Percentiles rank a stretch among this genome's conserved stretches.
phyloP scores from a whole-genome alignment of 371 early-diverging fungal species.

The Sporodiniella umbellata region DNA sequence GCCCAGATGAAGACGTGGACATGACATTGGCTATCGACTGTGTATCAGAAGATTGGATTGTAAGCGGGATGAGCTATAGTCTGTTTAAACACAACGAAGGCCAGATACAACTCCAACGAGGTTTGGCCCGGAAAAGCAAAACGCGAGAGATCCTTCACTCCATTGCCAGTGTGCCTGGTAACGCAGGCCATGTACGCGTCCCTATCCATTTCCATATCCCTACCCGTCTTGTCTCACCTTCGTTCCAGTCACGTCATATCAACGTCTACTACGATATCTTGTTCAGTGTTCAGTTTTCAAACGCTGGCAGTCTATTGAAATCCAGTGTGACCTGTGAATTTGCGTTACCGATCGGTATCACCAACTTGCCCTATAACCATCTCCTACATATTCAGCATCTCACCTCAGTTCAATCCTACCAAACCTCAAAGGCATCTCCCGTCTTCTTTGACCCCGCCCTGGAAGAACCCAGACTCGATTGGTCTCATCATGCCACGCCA shows the following conservation, averaged over 20 bases:
- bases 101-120: slow-evolving; percentile 26
- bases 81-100: slow-evolving; percentile 27
- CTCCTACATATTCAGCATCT: slow-evolving; percentile 32
- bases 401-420: slow-evolving; percentile 26
- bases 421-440: slow-evolving; percentile 26
- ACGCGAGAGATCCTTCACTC: slow-evolving; percentile 10
- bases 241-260: slow-evolving; percentile 28
- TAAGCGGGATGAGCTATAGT: slow-evolving; percentile 10
- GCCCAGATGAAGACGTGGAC: slow-evolving; percentile 33
- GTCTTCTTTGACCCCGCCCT: slow-evolving; percentile 30
- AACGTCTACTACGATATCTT: slow-evolving; percentile 26
- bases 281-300: slow-evolving; percentile 20
- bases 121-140: slow-evolving; percentile 20
- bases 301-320: slow-evolving; percentile 14
- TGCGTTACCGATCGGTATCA: slow-evolving; percentile 30
- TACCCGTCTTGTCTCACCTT: slow-evolving; percentile 33
- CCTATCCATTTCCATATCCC: slow-evolving; percentile 30
- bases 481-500: slow-evolving; percentile 3
- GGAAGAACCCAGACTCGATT: no score
- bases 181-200: slow-evolving; percentile 11
- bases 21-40: slow-evolving; percentile 17
- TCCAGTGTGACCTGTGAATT: slow-evolving; percentile 16
- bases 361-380: slow-evolving; percentile 32
- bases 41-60: slow-evolving; percentile 16
- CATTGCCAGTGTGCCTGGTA: slow-evolving; percentile 11